Base-by-base conservation (phyloP, 192 early-diverging fungal genomes). In the Diversispora epigaea region DNA sequence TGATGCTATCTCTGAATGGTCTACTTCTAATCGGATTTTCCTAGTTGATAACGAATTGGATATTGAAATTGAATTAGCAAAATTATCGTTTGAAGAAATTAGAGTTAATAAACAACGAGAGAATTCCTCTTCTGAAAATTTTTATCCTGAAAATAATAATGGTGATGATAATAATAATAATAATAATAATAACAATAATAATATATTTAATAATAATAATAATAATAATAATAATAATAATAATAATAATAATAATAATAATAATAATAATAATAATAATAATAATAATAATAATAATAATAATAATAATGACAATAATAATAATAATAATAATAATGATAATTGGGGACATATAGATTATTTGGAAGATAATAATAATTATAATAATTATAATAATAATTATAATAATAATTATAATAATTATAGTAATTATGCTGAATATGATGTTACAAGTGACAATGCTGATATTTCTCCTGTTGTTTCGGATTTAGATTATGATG, bases 1-100 rank as follows among this genome's bases (percentile, higher is more conserved):
- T 55, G 32, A 75, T 14, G 11, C 10, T 14, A 60, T 72, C 45
- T 21, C 56, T 43, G 40, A 46, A 45, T 72, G 70, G 70, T 5
- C 39, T 15, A 9, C 1, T 32, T 3, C 3, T 44, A 56, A 64
- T 64, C 15, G 4, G n/a, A 43, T 43, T 5, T 64, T 64, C n/a
- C 3, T n/a, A 1, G 12, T 1, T 25, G 47, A 46, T 47, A 12
- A 7, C 4, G 10, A 22, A 6, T 22, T 58, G 10, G 44, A 67
- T 22, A 14, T 67, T 19, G 65, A 67, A 47, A 22, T 67, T 21
- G 65, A 67, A 22, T 10, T 67, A 11, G 19, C 8, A 19, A 67
- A 14, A 25, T 49, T 67, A 32, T 67, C 65, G 2, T 67, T 67
- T 49, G 12, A 22, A 14, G 65, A 63, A 41, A 39, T 15, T 40